Evolutionary conservation across 1,284 basidiomycete species (phyloP).

Genomic region (Phlebopus sp.): DNA sequence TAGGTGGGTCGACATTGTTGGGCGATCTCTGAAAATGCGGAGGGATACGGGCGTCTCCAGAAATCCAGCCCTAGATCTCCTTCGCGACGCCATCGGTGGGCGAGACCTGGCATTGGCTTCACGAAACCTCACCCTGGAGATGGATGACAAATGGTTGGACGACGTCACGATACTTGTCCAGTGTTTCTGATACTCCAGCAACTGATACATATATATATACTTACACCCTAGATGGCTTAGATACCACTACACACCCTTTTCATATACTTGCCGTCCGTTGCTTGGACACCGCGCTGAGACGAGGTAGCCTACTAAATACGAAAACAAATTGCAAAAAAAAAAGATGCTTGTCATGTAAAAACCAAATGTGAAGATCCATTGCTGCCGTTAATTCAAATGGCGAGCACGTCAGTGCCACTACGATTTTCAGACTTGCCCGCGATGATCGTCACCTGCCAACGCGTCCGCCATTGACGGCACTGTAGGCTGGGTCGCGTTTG

Average conservation of each 20-base stretch:
- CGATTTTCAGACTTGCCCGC: no score
- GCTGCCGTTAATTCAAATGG: no score
- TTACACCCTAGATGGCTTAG: neutral
- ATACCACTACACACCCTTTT: neutral
- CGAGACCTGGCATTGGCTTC: conserved; percentile 48
- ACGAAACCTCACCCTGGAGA: conserved; percentile 60
- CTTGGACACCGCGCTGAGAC: no score
- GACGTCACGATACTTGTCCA: conserved; percentile 63
- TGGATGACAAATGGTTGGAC: conserved; percentile 65
- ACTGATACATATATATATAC: neutral
- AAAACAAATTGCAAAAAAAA: no score
- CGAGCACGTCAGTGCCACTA: no score
- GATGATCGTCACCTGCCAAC: conserved; percentile 1
- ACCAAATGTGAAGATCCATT: no score
- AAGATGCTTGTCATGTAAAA: no score
- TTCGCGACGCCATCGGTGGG: conserved; percentile 59
- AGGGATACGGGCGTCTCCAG: conserved; percentile 9
- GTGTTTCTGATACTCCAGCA: conserved; percentile 25
- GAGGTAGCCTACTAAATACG: no score
- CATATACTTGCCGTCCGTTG: no score
- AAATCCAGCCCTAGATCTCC: conserved; percentile 51
- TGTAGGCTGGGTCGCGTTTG: conserved; percentile 17
- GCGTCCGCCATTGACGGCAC: conserved; percentile 15
- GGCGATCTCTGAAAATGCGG: conserved; percentile 20
- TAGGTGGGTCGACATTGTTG: conserved; percentile 42